phyloP scores from a whole-genome alignment of 495 filamentous ascomycete species.

The Xylaria cubensis region DNA sequence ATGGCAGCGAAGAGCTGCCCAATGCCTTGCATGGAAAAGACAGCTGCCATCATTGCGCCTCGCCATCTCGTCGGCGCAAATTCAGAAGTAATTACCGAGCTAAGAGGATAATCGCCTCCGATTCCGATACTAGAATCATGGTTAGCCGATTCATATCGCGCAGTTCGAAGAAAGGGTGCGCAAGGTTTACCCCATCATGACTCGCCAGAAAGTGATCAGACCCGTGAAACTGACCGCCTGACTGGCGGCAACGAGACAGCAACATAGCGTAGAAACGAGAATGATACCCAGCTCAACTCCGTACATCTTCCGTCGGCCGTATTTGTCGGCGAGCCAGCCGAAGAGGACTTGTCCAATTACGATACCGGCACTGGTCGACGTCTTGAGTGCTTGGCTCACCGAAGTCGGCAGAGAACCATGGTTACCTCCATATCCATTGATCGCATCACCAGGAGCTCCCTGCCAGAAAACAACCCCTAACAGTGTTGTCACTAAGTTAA shows the following conservation, averaged over 20 bases:
- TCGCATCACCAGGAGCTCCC: slow-evolving; percentile 37
- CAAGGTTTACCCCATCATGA: slow-evolving; percentile 65
- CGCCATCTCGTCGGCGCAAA: slow-evolving; percentile 86
- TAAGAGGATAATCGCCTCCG: slow-evolving; percentile 77
- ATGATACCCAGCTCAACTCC: slow-evolving; percentile 78
- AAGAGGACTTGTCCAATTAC: slow-evolving; percentile 77
- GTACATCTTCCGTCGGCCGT: slow-evolving; percentile 79
- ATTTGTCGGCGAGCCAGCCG: slow-evolving; percentile 70
- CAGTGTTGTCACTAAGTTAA: slow-evolving; percentile 72
- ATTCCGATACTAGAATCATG: slow-evolving; percentile 59
- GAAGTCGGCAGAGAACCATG: slow-evolving; percentile 60
- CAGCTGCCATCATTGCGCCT: slow-evolving; percentile 86
- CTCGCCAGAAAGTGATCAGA: slow-evolving; percentile 79
- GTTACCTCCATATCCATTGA: slow-evolving; percentile 48
- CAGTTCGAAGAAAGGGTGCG: background rate
- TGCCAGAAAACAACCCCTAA: slow-evolving; percentile 78
- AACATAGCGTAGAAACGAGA: slow-evolving; percentile 70
- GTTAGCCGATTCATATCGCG: slow-evolving; percentile 16
- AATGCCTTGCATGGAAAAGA: slow-evolving; percentile 87
- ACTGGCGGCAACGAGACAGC: slow-evolving; percentile 63
- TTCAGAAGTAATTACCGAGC: slow-evolving; percentile 83
- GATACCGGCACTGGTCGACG: slow-evolving; percentile 74
- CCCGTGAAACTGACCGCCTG: slow-evolving; percentile 69
- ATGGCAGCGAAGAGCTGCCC: slow-evolving; percentile 76
- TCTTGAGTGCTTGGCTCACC: slow-evolving; percentile 74